phyloP scores from a whole-genome alignment of 108 stramenopile genomes.

The Skeletonema tropicum region DNA sequence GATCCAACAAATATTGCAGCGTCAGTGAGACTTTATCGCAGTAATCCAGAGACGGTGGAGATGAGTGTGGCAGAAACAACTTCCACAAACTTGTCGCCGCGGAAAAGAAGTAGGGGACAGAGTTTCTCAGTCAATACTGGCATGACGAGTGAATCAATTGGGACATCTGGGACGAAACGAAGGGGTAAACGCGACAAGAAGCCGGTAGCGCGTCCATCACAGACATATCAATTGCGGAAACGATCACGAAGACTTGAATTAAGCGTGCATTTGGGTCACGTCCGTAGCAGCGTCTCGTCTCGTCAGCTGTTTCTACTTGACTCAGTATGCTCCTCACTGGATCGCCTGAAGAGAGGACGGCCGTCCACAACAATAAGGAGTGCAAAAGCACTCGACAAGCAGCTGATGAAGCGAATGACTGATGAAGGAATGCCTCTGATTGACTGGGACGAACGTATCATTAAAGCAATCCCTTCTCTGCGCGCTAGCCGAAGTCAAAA shows the following conservation, averaged over 20 bases:
- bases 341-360: slow-evolving; percentile 66
- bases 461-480: slow-evolving; percentile 22
- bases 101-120: slow-evolving; percentile 7
- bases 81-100: slow-evolving; percentile 1
- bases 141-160: slow-evolving; percentile 10
- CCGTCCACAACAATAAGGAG: slow-evolving; percentile 58
- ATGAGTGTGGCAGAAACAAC: neutral
- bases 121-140: slow-evolving; percentile 6
- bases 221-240: slow-evolving; percentile 8
- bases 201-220: slow-evolving; percentile 6
- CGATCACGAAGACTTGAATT: slow-evolving; percentile 40
- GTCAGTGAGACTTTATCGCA: slow-evolving; percentile 25
- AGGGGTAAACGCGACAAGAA: slow-evolving; percentile 70
- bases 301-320: slow-evolving; percentile 64
- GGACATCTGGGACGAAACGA: slow-evolving; percentile 41
- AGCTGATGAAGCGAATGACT: slow-evolving; percentile 20
- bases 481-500: slow-evolving; percentile 22
- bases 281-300: slow-evolving; percentile 56
- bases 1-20: slow-evolving; percentile 30
- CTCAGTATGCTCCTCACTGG: slow-evolving; percentile 51
- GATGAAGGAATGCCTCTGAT: slow-evolving; percentile 32
- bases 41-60: slow-evolving; percentile 8
- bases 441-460: slow-evolving; percentile 34
- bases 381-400: slow-evolving; percentile 19
- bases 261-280: slow-evolving; percentile 52